Percentiles rank a stretch among this genome's conserved stretches.
Conservation (phyloP, 2,329 filamentous ascomycete genomes). For the Pseudonectria foliicola region DNA sequence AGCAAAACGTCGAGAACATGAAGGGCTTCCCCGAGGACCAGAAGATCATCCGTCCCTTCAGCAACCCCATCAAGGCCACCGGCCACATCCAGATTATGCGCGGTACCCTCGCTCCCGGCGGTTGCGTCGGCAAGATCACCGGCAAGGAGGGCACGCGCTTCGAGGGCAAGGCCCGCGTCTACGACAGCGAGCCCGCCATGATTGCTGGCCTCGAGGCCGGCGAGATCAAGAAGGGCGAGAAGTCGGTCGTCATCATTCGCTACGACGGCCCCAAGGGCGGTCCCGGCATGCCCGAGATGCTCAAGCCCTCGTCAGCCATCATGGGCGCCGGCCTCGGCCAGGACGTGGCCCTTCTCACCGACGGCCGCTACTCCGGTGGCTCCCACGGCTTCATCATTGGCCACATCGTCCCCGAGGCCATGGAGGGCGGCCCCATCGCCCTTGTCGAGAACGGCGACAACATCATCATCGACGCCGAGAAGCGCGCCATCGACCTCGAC, state of each 20-base stretch:
- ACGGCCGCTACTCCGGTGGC: constrained; percentile 72
- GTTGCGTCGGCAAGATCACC: constrained; percentile 88
- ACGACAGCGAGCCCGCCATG: constrained; percentile 76
- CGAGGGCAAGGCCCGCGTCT: constrained; percentile 72
- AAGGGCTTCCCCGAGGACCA: constrained; percentile 70
- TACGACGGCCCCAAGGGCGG: constrained; percentile 93
- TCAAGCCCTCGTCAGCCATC: constrained; percentile 86
- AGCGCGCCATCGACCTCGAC: constrained; percentile 59
- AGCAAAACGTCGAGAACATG: constrained; percentile 73
- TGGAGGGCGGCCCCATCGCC: constrained; percentile 77
- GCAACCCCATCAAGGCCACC: constrained; percentile 77
- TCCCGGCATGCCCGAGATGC: constrained; percentile 90
- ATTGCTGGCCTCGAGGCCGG: constrained; percentile 70
- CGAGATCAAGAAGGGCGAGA: constrained; percentile 75
- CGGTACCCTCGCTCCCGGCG: constrained; percentile 77
- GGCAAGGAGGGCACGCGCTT: constrained; percentile 87
- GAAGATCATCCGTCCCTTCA: constrained; percentile 71
- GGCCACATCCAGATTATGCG: constrained; percentile 86
- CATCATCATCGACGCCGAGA: constrained; percentile 76
- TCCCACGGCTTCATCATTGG: constrained; percentile 83
- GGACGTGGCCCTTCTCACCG: constrained; percentile 67
- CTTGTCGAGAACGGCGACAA: constrained; percentile 75
- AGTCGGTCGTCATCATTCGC: constrained; percentile 83
- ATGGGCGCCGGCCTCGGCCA: constrained; percentile 82
- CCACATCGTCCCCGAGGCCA: constrained; percentile 81